A percentile compares a stretch with the other conserved stretches of the same genome.
phyloP scores from a whole-genome alignment of 2,329 filamentous ascomycete genomes.

The Fusarium brachygibbosum region DNA sequence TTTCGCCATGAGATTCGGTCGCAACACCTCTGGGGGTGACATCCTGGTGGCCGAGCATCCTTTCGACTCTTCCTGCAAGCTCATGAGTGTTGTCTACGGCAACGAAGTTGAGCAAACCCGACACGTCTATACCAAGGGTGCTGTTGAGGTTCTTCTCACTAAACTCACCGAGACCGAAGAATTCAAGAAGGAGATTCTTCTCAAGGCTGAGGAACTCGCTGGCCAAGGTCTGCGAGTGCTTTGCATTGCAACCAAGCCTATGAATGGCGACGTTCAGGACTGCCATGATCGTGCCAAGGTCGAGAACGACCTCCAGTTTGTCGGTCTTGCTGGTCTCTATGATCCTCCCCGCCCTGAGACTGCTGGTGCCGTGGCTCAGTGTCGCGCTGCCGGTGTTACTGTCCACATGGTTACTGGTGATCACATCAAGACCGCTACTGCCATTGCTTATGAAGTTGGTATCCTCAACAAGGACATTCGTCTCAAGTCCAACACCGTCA shows the following conservation, averaged over 20 bases:
- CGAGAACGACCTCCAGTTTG: constrained; percentile 71
- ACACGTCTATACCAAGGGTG: constrained; percentile 70
- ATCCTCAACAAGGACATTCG: constrained; percentile 62
- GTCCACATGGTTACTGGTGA: constrained; percentile 80
- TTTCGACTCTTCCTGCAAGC: constrained; percentile 80
- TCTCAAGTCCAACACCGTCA: constrained; percentile 62
- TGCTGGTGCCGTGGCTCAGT: constrained; percentile 69
- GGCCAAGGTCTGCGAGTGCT: constrained; percentile 76
- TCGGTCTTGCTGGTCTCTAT: constrained; percentile 79
- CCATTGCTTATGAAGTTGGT: constrained; percentile 75
- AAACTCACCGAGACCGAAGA: constrained; percentile 63
- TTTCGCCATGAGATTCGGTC: constrained; percentile 76
- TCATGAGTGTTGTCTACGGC: constrained; percentile 78
- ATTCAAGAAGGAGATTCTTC: constrained; percentile 61
- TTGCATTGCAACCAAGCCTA: constrained; percentile 70
- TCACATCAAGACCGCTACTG: constrained; percentile 75
- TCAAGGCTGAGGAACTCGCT: constrained; percentile 69
- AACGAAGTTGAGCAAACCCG: constrained; percentile 52
- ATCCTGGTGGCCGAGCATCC: constrained; percentile 74
- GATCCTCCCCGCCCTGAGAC: constrained; percentile 79
- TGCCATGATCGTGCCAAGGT: constrained; percentile 65
- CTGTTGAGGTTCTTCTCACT: constrained; percentile 69
- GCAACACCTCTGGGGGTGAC: constrained; percentile 61
- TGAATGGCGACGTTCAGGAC: constrained; percentile 54
- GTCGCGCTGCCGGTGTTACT: constrained; percentile 71